Evolutionary conservation across 129 eudicot genomes (phyloP).

Genomic region (Tagetes erecta): DNA sequence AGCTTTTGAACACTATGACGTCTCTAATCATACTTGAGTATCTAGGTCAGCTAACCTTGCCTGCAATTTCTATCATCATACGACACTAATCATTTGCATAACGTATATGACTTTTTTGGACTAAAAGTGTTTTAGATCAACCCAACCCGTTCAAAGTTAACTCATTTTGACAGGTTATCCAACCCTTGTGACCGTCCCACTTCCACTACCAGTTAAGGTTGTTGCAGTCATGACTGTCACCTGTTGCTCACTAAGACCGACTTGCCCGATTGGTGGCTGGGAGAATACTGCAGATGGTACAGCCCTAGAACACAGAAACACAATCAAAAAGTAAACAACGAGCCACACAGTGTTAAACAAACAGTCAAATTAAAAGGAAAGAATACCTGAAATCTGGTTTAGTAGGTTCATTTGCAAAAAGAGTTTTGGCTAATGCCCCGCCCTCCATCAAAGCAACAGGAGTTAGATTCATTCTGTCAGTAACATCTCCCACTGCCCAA

Average conservation of each 20-base stretch:
- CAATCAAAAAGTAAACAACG: conserved; percentile 18
- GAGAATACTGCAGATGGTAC: conserved; percentile 96
- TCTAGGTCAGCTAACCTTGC: not conserved
- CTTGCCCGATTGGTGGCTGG: conserved; percentile 96
- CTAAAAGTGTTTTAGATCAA: not conserved
- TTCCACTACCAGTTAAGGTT: not conserved
- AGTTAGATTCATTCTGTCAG: conserved; percentile 91
- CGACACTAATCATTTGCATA: not conserved
- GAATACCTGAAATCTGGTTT: conserved; percentile 88
- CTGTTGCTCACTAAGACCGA: conserved; percentile 95
- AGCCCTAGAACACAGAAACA: conserved; percentile 49
- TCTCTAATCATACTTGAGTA: no score
- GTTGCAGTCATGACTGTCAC: conserved; percentile 39
- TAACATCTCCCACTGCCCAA: conserved; percentile 99
- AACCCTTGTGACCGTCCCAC: not conserved
- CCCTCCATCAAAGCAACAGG: conserved; percentile 99
- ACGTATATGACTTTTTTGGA: not conserved
- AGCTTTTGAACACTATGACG: no score
- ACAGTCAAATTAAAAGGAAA: not conserved
- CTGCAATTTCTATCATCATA: not conserved
- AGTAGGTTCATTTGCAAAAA: conserved; percentile 83
- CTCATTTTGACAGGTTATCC: conserved; percentile 3
- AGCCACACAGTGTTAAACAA: conserved; percentile 17
- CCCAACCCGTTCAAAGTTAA: not conserved
- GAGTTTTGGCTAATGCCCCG: conserved; percentile 93